Evolutionary conservation across 1,284 basidiomycete genomes (phyloP), one percentile per base, ranked within the genome.

Genomic region (Apiotrichum sp.): DNA sequence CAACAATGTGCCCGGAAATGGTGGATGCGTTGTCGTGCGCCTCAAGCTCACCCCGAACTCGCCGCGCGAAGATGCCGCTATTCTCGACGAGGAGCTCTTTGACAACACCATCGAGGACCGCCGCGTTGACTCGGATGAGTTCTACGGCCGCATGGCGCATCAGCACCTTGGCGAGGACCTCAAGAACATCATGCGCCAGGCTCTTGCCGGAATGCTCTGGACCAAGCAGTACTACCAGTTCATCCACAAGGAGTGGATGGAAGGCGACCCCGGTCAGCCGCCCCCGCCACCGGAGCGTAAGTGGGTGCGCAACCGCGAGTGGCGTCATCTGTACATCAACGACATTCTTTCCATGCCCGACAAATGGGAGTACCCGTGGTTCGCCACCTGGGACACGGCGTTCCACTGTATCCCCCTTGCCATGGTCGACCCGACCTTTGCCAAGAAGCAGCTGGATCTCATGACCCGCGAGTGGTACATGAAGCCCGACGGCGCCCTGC

Each of bases 281-380:
- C 83, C 91, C 14, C 95, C 95, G 2, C 95, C 95, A 13, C 86
- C 89, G 1, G 88, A 89, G 70, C 82, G 95, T 61, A 93, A 93
- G 77, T 80, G 80, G 65, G 80, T 95, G 57, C 81, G 93, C 60
- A 98, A 98, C 77, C 81, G 80, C 86, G 88, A 92, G 66, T 97
- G 93, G 93, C 86, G 84, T 61, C 95, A 98, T 77, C 81, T 98
- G 78, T 86, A 98, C 74, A 87, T 93, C 61, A 89, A 90, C 58
- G 95, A 98, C 73, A 86, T 98, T 62, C 81, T 98, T 46, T 96
- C 93, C 8, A 98, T 98, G 95, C 95, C 95, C 8, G 95, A 98
- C 79, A 98, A 98, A 86, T 98, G 95, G 95, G 95, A 98, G 77
- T 96, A 95, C 69, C 92, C 92, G 1, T 95, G 93, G 82, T 95